Percentiles rank a stretch among this genome's conserved stretches.
Conservation (phyloP, 768 basidiomycete species). For the Podaxis pistillaris region DNA sequence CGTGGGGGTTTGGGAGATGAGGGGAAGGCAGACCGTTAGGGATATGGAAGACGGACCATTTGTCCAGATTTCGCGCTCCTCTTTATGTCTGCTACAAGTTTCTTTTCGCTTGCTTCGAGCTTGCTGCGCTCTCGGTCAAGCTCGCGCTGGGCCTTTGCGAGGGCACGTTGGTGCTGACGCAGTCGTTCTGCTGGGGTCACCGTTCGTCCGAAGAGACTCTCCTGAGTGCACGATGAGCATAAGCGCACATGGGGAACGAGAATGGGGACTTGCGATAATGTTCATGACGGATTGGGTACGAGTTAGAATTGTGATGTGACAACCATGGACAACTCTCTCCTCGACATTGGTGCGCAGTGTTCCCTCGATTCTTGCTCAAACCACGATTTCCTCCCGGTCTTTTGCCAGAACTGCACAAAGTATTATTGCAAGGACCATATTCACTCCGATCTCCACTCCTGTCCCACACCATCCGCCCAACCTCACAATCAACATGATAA, state of each 20-base stretch:
- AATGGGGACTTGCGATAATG: conserved; percentile 58
- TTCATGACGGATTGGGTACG: conserved; percentile 53
- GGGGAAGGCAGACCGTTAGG: not conserved
- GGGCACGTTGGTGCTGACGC: conserved; percentile 92
- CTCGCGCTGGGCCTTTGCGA: conserved; percentile 96
- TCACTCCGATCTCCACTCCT: conserved; percentile 57
- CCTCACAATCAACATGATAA: conserved; percentile 16
- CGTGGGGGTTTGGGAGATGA: conserved; percentile 16
- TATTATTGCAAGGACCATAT: conserved; percentile 68
- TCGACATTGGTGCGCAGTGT: conserved; percentile 65
- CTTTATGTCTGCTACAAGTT: conserved; percentile 93
- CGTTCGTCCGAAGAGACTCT: conserved; percentile 91
- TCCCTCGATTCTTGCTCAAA: conserved; percentile 54
- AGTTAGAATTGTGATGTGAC: conserved; percentile 15
- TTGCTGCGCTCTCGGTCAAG: conserved; percentile 94
- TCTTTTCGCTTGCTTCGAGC: conserved; percentile 96
- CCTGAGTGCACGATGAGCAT: conserved; percentile 44
- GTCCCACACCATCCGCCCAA: conserved; percentile 28
- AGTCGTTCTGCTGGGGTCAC: conserved; percentile 96
- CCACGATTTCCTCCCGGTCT: conserved; percentile 77
- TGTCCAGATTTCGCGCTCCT: conserved; percentile 94
- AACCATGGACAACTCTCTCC: conserved; percentile 28
- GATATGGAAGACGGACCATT: conserved; percentile 54
- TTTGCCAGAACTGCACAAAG: conserved; percentile 52
- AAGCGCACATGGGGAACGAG: not conserved